Conservation (phyloP, 352 stramenopile species). For the Phytopythium boreale region DNA sequence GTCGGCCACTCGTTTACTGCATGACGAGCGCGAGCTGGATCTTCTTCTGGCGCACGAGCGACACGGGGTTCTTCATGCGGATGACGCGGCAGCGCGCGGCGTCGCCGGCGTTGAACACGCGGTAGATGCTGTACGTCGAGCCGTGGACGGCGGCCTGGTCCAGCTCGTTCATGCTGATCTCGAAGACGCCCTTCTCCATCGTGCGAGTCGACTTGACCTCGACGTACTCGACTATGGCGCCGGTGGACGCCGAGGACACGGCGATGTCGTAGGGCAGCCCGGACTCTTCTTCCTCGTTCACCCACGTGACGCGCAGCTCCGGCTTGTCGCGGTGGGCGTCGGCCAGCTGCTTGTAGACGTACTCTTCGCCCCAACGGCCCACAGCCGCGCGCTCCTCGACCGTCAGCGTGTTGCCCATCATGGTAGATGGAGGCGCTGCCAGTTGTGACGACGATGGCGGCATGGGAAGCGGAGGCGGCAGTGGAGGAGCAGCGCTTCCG, state of each 20-base stretch:
- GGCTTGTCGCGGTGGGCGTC: constrained; percentile 32
- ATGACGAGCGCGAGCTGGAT: constrained; percentile 79
- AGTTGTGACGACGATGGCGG: background rate
- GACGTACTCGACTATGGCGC: constrained; percentile 70
- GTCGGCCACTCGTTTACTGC: constrained; percentile 31
- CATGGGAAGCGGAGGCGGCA: constrained; percentile 9
- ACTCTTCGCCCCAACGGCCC: constrained; percentile 81
- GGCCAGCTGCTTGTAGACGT: constrained; percentile 73
- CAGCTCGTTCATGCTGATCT: constrained; percentile 90
- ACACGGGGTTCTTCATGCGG: constrained; percentile 81
- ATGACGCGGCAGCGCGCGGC: constrained; percentile 67
- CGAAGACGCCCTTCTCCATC: constrained; percentile 85
- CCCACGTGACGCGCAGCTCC: constrained; percentile 58
- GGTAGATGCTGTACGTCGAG: constrained; percentile 81
- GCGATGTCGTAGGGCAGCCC: constrained; percentile 81
- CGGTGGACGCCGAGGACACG: constrained; percentile 28
- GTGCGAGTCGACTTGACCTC: constrained; percentile 87
- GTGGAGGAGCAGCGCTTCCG: constrained; percentile 7
- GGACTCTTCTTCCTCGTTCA: constrained; percentile 80
- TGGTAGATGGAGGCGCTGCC: constrained; percentile 11
- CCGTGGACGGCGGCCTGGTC: constrained; percentile 77
- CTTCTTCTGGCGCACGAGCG: constrained; percentile 78
- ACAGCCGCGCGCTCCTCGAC: constrained; percentile 75
- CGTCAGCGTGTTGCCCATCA: constrained; percentile 56
- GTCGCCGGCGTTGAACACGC: constrained; percentile 83